A percentile compares a stretch with the other conserved stretches of the same genome.
phyloP scores from a whole-genome alignment of 2,329 filamentous ascomycete species.

The Fusarium sp. region DNA sequence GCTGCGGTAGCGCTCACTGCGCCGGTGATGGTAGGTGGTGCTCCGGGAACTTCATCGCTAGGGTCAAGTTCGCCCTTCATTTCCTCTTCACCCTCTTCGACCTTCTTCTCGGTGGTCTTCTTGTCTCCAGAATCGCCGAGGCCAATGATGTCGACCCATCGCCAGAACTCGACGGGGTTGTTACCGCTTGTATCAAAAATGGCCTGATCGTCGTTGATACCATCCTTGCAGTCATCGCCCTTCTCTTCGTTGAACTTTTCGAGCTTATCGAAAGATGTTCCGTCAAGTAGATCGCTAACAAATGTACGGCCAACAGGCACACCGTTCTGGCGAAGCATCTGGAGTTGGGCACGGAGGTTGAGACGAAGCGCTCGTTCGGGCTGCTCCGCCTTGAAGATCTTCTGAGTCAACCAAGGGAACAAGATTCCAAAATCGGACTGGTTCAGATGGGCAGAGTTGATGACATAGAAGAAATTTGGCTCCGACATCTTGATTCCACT shows the following conservation, averaged over 20 bases:
- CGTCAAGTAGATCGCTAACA: slow-evolving; percentile 63
- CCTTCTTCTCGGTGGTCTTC: slow-evolving; percentile 48
- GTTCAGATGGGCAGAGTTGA: slow-evolving; percentile 79
- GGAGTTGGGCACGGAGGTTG: slow-evolving; percentile 69
- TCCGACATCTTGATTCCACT: slow-evolving; percentile 58
- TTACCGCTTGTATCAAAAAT: slow-evolving; percentile 61
- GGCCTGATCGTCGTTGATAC: slow-evolving; percentile 60
- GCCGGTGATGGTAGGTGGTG: slow-evolving; percentile 9
- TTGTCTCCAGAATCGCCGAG: slow-evolving; percentile 54
- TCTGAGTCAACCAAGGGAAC: slow-evolving; percentile 77
- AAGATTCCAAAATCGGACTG: slow-evolving; percentile 87
- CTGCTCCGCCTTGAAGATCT: slow-evolving; percentile 67
- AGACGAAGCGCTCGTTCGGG: slow-evolving; percentile 69
- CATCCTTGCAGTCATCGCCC: slow-evolving; percentile 48
- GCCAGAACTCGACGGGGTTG: slow-evolving; percentile 60
- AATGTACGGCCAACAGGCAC: slow-evolving; percentile 63
- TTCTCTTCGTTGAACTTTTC: slow-evolving; percentile 38
- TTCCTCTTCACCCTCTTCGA: slow-evolving; percentile 51
- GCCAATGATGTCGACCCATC: slow-evolving; percentile 65
- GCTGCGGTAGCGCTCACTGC: slow-evolving; percentile 36
- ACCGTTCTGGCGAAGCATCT: slow-evolving; percentile 64
- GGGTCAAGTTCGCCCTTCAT: slow-evolving; percentile 54
- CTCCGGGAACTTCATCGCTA: slow-evolving; percentile 42
- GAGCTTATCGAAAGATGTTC: slow-evolving; percentile 54
- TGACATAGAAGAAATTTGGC: slow-evolving; percentile 80